Base-by-base conservation (phyloP, 805 yeast species). In the Yarrowia osloensis region DNA sequence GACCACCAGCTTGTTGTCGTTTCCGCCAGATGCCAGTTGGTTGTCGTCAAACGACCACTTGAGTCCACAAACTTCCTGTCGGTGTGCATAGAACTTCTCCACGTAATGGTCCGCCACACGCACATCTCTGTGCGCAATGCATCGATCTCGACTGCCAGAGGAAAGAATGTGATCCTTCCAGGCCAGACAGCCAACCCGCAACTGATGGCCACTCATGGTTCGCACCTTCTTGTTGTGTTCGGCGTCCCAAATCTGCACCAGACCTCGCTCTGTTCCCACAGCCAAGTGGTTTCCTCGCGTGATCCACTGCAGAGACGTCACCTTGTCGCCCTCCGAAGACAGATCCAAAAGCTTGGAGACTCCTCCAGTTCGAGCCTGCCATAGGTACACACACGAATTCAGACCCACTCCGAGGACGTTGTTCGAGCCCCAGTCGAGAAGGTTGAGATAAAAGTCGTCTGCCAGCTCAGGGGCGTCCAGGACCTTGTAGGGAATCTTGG, bases 171-270 rank as follows among this genome's bases (percentile, higher is more conserved):
- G 97, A 69, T 89, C 91, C 73, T 94, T 94, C 98, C 99, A 95
- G 0, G 97, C 88, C 67, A 95, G 80, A 4, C 98, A 88, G 22
- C 96, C 87, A 0, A 90, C 97, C 69, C 99, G 82, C 54, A 88
- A 84, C 26, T 85, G 80, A 78, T 95, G 99, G 4, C 99, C 99
- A 2, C 94, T 84, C 93, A 95, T 90, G 7, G 96, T 88, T 71
- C 99, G 83, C 19, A 94, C 86, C 72, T 97, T 88, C 76, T 90
- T 88, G 66, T 85, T 83, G 47, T 89, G 87, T 13, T 88, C 84
- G 0, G 93, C 96, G 76, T 95, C 98, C 95, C 97, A 95, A 19
- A 95, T 92, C 74, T 93, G 97, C 6, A 95, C 97, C 47, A 88
- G 74, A 0, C 99, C 99, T 37, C 86, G 81, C 67, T 85, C 83